Base-by-base conservation (phyloP, 495 filamentous ascomycete genomes). In the Daldinia decipiens region DNA sequence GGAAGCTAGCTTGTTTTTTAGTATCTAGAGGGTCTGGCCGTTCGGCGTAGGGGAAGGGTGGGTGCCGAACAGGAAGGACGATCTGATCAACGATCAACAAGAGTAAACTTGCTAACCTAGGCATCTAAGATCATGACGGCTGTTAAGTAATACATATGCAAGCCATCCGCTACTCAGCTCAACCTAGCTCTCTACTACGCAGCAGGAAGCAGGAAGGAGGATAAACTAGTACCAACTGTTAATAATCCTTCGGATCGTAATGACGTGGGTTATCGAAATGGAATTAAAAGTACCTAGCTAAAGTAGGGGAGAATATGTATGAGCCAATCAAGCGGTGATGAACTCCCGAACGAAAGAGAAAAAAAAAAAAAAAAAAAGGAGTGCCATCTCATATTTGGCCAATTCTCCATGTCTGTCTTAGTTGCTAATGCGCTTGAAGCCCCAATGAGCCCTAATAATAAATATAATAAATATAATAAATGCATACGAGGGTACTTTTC, bases 51-150 rank as follows among this genome's bases (percentile, higher is more conserved):
- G 26, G 26, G 17, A 39, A 24, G 53, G 9, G 26, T 58, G 53
- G 55, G 21, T 58, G 55, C 62, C 68, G 68, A 39, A 36, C 39
- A 29, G 39, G 63, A 64, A 55, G 5, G 68, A 68, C 55, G 70
- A 65, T 72, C 54, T 56, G 61, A 73, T 73, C 56, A 73, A 54
- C 50, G 70, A 73, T 73, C 61, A 73, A 64, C 58, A 38, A 55
- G 34, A 39, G 59, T 27, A 50, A 27, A 54, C 19, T 68, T 62
- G 39, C 36, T n/a, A n/a, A n/a, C n/a, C n/a, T 52, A 13, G 31
- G 1, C 51, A 63, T 68, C 70, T 53, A 26, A 67, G 64, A 73
- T 68, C 65, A 15, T 36, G 38, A 45, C 57, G 51, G 57, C 65
- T 45, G 51, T 57, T 53, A 34, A n/a, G n/a, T n/a, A n/a, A n/a